phyloP scores from a whole-genome alignment of 2,329 filamentous ascomycete species.

The Amphichorda felina region DNA sequence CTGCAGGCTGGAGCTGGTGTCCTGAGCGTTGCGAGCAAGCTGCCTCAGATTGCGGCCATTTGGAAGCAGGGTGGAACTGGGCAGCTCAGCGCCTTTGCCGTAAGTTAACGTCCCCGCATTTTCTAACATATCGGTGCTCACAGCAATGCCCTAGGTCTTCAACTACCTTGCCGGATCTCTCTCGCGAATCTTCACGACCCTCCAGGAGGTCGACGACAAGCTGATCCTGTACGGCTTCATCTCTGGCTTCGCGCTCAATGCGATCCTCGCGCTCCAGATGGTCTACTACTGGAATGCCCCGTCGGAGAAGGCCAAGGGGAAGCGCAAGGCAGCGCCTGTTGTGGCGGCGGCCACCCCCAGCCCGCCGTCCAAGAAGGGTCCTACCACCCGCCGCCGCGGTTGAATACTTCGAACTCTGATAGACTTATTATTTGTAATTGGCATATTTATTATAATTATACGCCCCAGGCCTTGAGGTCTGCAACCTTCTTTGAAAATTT shows the following conservation, averaged over 20 bases:
- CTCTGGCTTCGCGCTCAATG: constrained; percentile 82
- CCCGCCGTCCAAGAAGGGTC: constrained; percentile 23
- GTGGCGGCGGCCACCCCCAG: too few species aligned
- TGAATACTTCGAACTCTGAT: constrained; percentile 9
- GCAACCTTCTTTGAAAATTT: too few species aligned
- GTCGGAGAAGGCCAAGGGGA: constrained; percentile 31
- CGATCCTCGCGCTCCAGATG: constrained; percentile 80
- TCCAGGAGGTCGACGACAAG: constrained; percentile 95
- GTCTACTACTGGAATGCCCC: constrained; percentile 87
- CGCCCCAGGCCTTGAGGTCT: background rate
- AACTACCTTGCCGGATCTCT: constrained; percentile 93
- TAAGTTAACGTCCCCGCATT: constrained; percentile 32
- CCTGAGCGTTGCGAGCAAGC: constrained; percentile 77
- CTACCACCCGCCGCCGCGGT: constrained; percentile 30
- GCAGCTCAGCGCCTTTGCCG: constrained; percentile 91
- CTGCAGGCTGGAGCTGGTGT: constrained; percentile 77
- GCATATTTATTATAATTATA: constrained; percentile 1
- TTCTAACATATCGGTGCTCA: background rate
- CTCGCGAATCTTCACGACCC: constrained; percentile 90
- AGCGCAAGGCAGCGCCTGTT: constrained; percentile 22
- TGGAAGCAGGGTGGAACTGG: constrained; percentile 80
- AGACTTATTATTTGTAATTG: background rate
- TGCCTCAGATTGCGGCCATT: constrained; percentile 85
- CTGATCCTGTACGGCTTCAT: constrained; percentile 92
- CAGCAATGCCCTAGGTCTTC: constrained; percentile 61